These are phyloP conservation scores for Debaryomycetaceae sp. DNA, from an alignment of 1,139 yeast genomes.

Conservation along the genomic window DNA sequence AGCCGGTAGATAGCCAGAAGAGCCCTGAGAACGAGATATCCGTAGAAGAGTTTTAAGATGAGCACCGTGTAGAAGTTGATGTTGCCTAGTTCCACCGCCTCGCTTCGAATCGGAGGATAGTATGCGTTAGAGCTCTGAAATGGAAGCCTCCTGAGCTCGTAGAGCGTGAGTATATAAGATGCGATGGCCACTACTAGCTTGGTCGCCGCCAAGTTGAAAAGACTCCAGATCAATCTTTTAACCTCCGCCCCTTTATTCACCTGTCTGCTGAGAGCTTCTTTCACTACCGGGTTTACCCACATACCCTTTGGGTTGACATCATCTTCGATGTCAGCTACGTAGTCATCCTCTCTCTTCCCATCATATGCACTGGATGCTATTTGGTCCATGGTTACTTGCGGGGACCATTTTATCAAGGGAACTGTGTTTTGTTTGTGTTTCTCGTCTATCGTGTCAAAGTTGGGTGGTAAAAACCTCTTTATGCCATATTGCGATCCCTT, in stretches of 20 bases:
- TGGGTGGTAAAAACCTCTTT: conserved; percentile 30
- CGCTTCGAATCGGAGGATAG: conserved; percentile 5
- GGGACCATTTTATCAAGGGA: conserved; percentile 10
- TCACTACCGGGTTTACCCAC: conserved; percentile 41
- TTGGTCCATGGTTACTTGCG: neutral
- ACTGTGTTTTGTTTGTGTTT: conserved; percentile 8
- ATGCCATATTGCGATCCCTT: conserved; percentile 28
- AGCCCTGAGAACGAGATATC: conserved; percentile 13
- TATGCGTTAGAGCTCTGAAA: conserved; percentile 7
- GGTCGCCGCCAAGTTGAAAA: conserved; percentile 3
- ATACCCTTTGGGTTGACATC: conserved; percentile 28
- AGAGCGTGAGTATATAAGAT: conserved; percentile 4
- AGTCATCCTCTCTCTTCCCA: conserved; percentile 5
- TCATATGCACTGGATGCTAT: neutral
- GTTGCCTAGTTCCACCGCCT: conserved; percentile 4
- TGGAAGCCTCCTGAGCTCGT: conserved; percentile 5
- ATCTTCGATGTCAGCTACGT: conserved; percentile 9
- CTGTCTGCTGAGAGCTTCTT: conserved; percentile 35
- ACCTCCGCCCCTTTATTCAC: conserved; percentile 27
- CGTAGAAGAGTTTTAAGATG: conserved; percentile 6
- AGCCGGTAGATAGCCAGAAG: conserved; percentile 17
- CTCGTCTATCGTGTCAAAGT: conserved; percentile 3
- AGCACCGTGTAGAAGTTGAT: conserved; percentile 1
- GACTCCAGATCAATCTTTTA: conserved; percentile 16
- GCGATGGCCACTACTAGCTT: conserved; percentile 11